Percentiles rank a stretch among this genome's conserved stretches.
Evolutionary conservation across 495 filamentous ascomycete species (phyloP).

Genomic region (Alectoria sarmentosa): DNA sequence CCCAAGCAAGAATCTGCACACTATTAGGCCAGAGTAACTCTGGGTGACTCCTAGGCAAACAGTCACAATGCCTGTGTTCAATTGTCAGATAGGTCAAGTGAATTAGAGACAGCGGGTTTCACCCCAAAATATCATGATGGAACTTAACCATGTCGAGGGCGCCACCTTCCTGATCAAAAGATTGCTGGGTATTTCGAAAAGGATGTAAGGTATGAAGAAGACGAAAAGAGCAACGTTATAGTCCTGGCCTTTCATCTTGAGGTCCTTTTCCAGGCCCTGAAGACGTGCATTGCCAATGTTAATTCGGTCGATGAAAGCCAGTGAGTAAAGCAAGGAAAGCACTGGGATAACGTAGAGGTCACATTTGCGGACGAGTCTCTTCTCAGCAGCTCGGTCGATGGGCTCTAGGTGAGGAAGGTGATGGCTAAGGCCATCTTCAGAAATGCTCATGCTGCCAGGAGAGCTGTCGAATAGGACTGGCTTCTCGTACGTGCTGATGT

Average conservation of each 20-base stretch:
- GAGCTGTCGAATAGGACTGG: slow-evolving; percentile 7
- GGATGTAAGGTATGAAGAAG: slow-evolving; percentile 61
- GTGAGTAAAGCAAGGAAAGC: slow-evolving; percentile 35
- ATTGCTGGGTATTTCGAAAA: slow-evolving; percentile 60
- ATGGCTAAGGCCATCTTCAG: slow-evolving; percentile 6
- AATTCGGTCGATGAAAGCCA: slow-evolving; percentile 43
- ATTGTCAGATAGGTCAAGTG: neutral
- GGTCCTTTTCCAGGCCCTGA: slow-evolving; percentile 51
- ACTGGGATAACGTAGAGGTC: slow-evolving; percentile 38
- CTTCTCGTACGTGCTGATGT: slow-evolving; percentile 12
- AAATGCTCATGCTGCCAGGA: slow-evolving; percentile 10
- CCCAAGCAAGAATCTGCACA: slow-evolving; percentile 51
- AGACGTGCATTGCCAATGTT: slow-evolving; percentile 60
- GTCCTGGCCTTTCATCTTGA: slow-evolving; percentile 48
- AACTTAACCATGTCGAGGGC: slow-evolving; percentile 50
- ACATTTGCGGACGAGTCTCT: slow-evolving; percentile 34
- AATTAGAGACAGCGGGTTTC: slow-evolving; percentile 1
- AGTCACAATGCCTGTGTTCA: slow-evolving; percentile 37
- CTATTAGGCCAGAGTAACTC: slow-evolving; percentile 48
- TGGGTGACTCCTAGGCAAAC: slow-evolving; percentile 52
- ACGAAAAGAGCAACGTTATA: slow-evolving; percentile 57
- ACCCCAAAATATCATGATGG: slow-evolving; percentile 51
- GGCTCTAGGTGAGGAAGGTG: slow-evolving; percentile 9
- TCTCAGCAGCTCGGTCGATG: slow-evolving; percentile 30
- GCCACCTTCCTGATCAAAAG: slow-evolving; percentile 57